Evolutionary conservation across 1,284 basidiomycete genomes (phyloP).

Genomic region (Heterobasidion occidentale): DNA sequence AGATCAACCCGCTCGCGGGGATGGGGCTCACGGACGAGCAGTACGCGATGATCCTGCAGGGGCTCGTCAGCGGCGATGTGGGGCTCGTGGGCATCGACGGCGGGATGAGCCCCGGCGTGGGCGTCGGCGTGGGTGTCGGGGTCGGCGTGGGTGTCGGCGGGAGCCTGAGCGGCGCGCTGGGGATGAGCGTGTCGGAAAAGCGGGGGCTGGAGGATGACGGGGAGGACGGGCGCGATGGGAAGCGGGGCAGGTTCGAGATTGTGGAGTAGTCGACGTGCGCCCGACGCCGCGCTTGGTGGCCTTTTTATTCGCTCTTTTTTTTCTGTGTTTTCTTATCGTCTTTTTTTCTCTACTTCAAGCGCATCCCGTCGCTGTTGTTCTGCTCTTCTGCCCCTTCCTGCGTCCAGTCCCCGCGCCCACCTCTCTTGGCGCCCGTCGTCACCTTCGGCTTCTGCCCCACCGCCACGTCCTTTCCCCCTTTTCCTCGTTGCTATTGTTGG

Average conservation of each 20-base stretch:
- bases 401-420: too few relatives aligned
- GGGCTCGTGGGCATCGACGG: slow-evolving; percentile 28
- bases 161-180: slow-evolving; percentile 3
- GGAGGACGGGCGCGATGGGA: slow-evolving; percentile 42
- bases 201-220: slow-evolving; percentile 34
- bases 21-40: slow-evolving; percentile 75
- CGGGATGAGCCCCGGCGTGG: slow-evolving; percentile 5
- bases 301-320: too few relatives aligned
- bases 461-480: too few relatives aligned
- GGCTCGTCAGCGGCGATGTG: slow-evolving; percentile 51
- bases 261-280: slow-evolving; percentile 35
- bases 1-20: slow-evolving; percentile 65
- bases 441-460: too few relatives aligned
- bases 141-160: neutral
- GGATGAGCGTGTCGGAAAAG: slow-evolving; percentile 24
- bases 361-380: too few relatives aligned
- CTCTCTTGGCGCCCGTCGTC: too few relatives aligned
- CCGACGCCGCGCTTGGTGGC: too few relatives aligned
- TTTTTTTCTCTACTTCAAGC: too few relatives aligned
- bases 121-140: slow-evolving; percentile 1
- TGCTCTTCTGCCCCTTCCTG: too few relatives aligned
- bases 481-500: too few relatives aligned
- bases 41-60: slow-evolving; percentile 61
- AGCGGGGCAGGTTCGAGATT: slow-evolving; percentile 65
- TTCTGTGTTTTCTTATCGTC: too few relatives aligned